Conservation (phyloP, 345 rosid genomes). For the Salix caprea region DNA sequence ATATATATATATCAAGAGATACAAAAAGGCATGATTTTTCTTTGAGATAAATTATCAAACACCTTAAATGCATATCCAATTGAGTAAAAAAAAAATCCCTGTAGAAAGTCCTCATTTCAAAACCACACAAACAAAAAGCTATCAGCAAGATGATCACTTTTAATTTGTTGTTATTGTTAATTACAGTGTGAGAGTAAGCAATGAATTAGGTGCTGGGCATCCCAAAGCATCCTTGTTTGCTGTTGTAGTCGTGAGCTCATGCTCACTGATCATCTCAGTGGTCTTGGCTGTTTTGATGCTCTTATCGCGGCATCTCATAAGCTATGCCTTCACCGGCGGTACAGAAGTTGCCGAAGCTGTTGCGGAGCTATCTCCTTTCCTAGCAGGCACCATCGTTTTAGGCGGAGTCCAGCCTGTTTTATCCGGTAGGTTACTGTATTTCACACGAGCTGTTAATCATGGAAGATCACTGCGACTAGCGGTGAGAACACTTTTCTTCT, state of each 20-base stretch:
- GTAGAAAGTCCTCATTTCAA: too few relatives aligned
- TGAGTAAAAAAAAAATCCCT: too few relatives aligned
- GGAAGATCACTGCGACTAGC: too few relatives aligned
- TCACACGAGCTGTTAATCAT: too few relatives aligned
- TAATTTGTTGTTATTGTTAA: not conserved
- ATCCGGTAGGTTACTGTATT: slow-evolving; percentile 23
- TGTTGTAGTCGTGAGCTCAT: slow-evolving; percentile 27
- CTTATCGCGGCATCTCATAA: slow-evolving; percentile 34
- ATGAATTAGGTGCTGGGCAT: slow-evolving; percentile 43
- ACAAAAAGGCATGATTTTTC: too few relatives aligned
- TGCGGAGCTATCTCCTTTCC: slow-evolving; percentile 35
- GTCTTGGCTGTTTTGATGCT: slow-evolving; percentile 23
- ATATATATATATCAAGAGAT: too few relatives aligned
- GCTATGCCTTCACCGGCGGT: slow-evolving; percentile 43
- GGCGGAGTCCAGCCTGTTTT: slow-evolving; percentile 45
- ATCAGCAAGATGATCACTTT: too few relatives aligned
- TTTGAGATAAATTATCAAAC: too few relatives aligned
- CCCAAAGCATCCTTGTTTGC: slow-evolving; percentile 38
- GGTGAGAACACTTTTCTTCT: too few relatives aligned
- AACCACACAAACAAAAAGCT: too few relatives aligned
- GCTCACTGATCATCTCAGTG: slow-evolving; percentile 30
- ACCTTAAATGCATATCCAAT: too few relatives aligned
- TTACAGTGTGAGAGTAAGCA: slow-evolving; percentile 39
- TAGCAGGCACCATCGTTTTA: slow-evolving; percentile 36
- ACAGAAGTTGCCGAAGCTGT: slow-evolving; percentile 36